These are phyloP conservation scores for Malus orientalis DNA, from an alignment of 306 rosid genomes.

Conservation along the genomic window DNA sequence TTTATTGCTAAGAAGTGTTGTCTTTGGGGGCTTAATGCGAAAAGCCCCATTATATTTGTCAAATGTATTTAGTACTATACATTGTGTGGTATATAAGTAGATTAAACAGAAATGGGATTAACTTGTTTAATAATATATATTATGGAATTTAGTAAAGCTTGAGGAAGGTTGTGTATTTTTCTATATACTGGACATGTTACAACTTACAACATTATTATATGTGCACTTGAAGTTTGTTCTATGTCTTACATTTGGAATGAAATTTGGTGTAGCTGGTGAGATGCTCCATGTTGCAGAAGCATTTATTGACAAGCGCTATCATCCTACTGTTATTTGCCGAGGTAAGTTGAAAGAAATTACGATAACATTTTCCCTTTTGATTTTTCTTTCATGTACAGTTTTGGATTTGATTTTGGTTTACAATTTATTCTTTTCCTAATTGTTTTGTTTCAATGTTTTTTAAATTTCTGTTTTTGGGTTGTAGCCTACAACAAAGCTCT, in stretches of 20 bases:
- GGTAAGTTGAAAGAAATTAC: slow-evolving; percentile 21
- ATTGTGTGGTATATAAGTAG: neutral
- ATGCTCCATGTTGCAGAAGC: slow-evolving; percentile 98
- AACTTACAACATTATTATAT: neutral
- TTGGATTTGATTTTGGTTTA: neutral
- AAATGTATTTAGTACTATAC: no score
- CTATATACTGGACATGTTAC: neutral
- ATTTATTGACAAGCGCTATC: slow-evolving; percentile 77
- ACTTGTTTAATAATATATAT: neutral
- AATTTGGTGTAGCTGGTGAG: slow-evolving; percentile 74
- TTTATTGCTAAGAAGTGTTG: neutral
- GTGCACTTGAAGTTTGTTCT: neutral
- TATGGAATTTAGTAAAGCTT: neutral
- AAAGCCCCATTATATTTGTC: neutral
- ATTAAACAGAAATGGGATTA: neutral
- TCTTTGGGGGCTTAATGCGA: neutral
- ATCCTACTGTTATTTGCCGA: slow-evolving; percentile 95
- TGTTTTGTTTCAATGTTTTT: neutral
- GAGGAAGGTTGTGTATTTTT: neutral
- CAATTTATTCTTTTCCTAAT: neutral
- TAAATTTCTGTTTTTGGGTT: slow-evolving; percentile 8
- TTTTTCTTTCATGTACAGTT: neutral
- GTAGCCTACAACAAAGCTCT: slow-evolving; percentile 92
- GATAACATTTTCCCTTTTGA: neutral
- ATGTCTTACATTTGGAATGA: slow-evolving; percentile 2